Evolutionary conservation across 257 asterid species (phyloP), one percentile per base, ranked within the genome.

Genomic region (Plantago ovata): DNA sequence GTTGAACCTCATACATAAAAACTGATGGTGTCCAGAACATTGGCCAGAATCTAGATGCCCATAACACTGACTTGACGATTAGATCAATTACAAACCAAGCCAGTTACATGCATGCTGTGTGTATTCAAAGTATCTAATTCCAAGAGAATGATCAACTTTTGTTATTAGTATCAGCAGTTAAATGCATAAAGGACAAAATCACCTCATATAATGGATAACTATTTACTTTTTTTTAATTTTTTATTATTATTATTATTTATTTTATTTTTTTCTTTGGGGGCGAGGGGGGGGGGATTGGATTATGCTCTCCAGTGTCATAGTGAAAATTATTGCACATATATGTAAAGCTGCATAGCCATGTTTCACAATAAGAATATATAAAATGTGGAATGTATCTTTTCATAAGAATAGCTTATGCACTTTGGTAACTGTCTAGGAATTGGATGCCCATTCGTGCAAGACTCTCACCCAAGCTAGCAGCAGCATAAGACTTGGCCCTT

Each of bases 81-180:
- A 28, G 33, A 28, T 28, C 36, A 28, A 28, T 15, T 57, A 24
- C 7, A 24, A 5, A 13, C 20, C 21, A 52, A 45, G 53, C 7
- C 36, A 1, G 36, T 16, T 8, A n/a, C 10, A 38, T 15, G 11
- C 13, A 51, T 41, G 13, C 59, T 56, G 63, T 56, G 44, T 10
- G 43, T 21, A 44, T 28, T 52, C 22, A 48, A 18, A 14, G 57
- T 22, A 56, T 51, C 41, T 59, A 61, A 36, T 60, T 50, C 38
- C 23, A 44, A 38, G 52, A 56, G 53, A 61, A 61, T 32, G 46
- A 12, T 22, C 48, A 12, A 58, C 28, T 19, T 10, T 33, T 63
- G 51, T 21, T 15, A 6, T 38, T 28, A 49, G 44, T 16, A 53
- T 39, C 39, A 67, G 11, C 45, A 49, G 44, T 56, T 32, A 66